These are phyloP conservation scores for Cyclocybe cylindracea DNA, from an alignment of 768 basidiomycete species.

Conservation along the genomic window DNA sequence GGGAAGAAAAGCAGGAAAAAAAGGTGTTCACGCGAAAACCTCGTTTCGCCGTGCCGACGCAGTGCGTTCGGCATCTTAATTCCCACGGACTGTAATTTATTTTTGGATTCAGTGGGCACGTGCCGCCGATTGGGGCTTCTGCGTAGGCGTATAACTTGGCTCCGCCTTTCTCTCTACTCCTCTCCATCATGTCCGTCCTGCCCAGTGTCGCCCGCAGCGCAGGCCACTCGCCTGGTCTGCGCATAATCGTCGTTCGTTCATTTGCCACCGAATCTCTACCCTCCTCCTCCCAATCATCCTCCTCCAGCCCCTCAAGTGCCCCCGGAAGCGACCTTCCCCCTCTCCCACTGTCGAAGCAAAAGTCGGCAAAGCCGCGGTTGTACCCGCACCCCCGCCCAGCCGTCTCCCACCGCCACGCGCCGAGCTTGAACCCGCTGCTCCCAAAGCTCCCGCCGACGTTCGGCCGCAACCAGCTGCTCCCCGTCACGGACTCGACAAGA, in stretches of 20 bases:
- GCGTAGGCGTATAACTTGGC: too few relatives aligned
- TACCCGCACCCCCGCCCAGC: conserved; percentile 51
- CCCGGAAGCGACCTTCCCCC: conserved; percentile 28
- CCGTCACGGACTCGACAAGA: conserved; percentile 77
- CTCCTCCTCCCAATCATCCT: conserved; percentile 14
- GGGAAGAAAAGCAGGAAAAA: too few relatives aligned
- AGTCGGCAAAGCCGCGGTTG: conserved; percentile 35
- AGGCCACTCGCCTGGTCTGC: conserved; percentile 15
- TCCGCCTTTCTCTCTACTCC: conserved; percentile 1
- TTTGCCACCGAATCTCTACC: conserved; percentile 44
- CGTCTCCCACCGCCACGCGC: conserved; percentile 26
- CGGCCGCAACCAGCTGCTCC: conserved; percentile 79
- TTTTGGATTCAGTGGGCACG: too few relatives aligned
- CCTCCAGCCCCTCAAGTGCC: conserved; percentile 4
- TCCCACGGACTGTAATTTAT: too few relatives aligned
- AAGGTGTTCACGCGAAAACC: too few relatives aligned
- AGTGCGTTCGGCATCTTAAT: too few relatives aligned
- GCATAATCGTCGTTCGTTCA: conserved; percentile 34
- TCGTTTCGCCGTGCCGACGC: too few relatives aligned
- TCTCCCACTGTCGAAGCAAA: conserved; percentile 26
- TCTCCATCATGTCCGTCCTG: conserved; percentile 17
- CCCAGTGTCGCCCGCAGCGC: conserved; percentile 17
- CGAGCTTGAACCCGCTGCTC: conserved; percentile 24
- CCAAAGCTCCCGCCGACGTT: conserved; percentile 69
- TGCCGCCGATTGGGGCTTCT: too few relatives aligned